Evolutionary conservation across 495 filamentous ascomycete genomes (phyloP), one percentile per base, ranked within the genome.

Genomic region (Hypoxylon trugodes): DNA sequence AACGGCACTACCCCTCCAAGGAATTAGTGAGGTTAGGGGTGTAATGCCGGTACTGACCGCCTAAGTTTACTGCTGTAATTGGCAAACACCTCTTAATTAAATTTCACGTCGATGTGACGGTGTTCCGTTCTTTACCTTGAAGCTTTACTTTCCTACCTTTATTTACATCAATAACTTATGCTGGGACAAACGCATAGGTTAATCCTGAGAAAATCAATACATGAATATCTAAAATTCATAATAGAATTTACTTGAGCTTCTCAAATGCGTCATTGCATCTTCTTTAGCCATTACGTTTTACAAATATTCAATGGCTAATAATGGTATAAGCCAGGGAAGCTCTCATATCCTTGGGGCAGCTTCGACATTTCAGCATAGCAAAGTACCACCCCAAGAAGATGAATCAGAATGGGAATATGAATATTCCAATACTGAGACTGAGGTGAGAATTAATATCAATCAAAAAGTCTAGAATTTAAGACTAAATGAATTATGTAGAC

Each of bases 351-450:
- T 24, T 4, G 22, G 26, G 6, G 26, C 0, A 24, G 16, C 36
- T 32, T 26, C 43, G 7, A 13, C 19, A 45, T 35, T 8, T 25
- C 16, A 13, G 36, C 42, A 26, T 33, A 46, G 21, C 16, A 28
- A 12, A 1, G 19, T 50, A 28, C 57, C 51, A 2, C 4, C 16
- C 1, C 42, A 68, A 24, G 79, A 81, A 1, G 71, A 79, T 42
- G 75, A 78, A 19, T 76, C 80, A 12, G 83, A 83, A 43, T 86
- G 81, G 82, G 83, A 86, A 52, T 84, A 84, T 59, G 83, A 86
- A 42, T 86, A 86, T 60, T 86, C 83, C 0, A 66, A 74, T 6
- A 83, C 81, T 1, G 81, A 86, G 54, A 82, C 73, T n/a, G 82
- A 85, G 71, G 82, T 78, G 65, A 28, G 57, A 35, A 16, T 24